A percentile compares a stretch with the other conserved stretches of the same genome.
These are phyloP conservation scores for Tuber brumale DNA, from an alignment of 495 filamentous ascomycete genomes.

Conservation along the genomic window DNA sequence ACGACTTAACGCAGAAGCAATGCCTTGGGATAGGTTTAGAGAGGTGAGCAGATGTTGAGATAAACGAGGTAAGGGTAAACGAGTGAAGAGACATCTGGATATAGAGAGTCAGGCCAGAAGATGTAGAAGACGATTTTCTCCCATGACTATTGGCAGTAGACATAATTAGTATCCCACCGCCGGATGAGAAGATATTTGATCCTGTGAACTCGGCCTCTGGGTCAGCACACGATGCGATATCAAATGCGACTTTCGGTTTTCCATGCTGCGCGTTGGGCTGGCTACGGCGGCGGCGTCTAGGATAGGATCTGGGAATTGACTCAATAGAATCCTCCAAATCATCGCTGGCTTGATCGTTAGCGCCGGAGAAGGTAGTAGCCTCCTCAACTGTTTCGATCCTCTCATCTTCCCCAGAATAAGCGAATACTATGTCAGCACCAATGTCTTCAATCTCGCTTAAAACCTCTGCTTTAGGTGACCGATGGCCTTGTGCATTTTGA, in stretches of 20 bases:
- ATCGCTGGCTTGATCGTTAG: neutral
- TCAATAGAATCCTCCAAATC: conserved; percentile 26
- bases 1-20: conserved; percentile 50
- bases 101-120: conserved; percentile 48
- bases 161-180: conserved; percentile 20
- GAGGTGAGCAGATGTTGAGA: conserved; percentile 9
- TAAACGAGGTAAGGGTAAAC: conserved; percentile 45
- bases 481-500: neutral
- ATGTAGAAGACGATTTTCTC: conserved; percentile 38
- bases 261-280: neutral
- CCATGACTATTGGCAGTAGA: conserved; percentile 38
- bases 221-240: conserved; percentile 7
- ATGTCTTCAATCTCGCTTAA: neutral
- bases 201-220: conserved; percentile 18
- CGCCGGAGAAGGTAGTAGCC: conserved; percentile 6
- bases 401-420: conserved; percentile 19
- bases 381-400: conserved; percentile 30
- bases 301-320: conserved; percentile 27
- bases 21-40: conserved; percentile 41
- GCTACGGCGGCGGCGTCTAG: conserved; percentile 1
- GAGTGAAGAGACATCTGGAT: conserved; percentile 55
- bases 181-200: conserved; percentile 21
- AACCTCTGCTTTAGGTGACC: neutral
- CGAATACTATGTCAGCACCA: conserved; percentile 20
- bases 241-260: conserved; percentile 14